Evolutionary conservation across 768 basidiomycete genomes (phyloP), one percentile per base, ranked within the genome.

Genomic region (Tulasnella calospora): DNA sequence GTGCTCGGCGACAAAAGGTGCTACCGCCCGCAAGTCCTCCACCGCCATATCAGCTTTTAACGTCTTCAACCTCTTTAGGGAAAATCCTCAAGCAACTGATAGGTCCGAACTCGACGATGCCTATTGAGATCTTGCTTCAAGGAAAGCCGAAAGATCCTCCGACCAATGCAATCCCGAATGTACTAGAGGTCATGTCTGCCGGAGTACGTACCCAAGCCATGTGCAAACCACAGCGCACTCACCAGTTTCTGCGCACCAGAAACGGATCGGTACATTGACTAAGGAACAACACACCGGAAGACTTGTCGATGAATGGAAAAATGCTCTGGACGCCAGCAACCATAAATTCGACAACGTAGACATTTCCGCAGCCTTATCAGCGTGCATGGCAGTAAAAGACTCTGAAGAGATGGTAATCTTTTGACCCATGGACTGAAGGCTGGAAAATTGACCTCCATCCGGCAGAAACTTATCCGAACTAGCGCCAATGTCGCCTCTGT

Each of bases 251-350:
- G 10, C 30, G 6, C 87, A 88, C 7, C 85, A 89, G 80, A 87
- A 87, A 80, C 89, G 90, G 79, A 89, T 95, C 71, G 97, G 92
- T 44, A 88, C 89, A 1, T 87, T 98, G 55, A 83, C 88, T 30
- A 99, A 98, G 85, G 97, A 99, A 84, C 85, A 89, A 19, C 92
- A 92, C 81, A 86, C 89, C 0, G 98, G 98, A 79, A 98, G 97
- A 84, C 85, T 98, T 78, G 88, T 94, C 33, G 88, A 89, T 38
- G 96, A 98, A 80, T 99, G 96, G 96, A 91, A 91, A 79, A 88
- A 88, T 73, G 87, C 88, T 23, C 82, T 94, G 27, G 85, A 86
- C 6, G 88, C 86, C 21, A 86, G 89, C 17, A 83, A 85, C 7
- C 87, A 85, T 7, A 91, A 79, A 41, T 90, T 95, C 8, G 92